Conservation (phyloP, 1,284 basidiomycete genomes). For the Ustilago vetiveriae region DNA sequence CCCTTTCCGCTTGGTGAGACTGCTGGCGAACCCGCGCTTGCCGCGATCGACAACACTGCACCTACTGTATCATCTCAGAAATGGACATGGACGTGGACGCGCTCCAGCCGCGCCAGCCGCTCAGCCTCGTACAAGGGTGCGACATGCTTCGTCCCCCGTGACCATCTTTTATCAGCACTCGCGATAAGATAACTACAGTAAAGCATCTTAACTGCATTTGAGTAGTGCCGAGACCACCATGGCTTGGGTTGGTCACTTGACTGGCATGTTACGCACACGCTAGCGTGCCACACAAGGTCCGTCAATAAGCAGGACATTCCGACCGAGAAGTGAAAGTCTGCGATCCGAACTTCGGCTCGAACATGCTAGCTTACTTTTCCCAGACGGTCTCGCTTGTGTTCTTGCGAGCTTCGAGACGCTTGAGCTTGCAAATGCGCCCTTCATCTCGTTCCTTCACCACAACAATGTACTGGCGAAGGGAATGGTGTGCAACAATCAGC, state of each 20-base stretch:
- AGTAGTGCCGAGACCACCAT: background rate
- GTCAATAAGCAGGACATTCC: too few relatives aligned
- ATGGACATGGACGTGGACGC: background rate
- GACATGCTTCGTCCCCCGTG: background rate
- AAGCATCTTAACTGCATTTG: too few relatives aligned
- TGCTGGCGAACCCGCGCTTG: background rate
- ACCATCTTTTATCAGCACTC: background rate
- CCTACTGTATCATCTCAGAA: background rate
- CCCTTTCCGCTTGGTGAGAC: too few relatives aligned
- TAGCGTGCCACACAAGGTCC: too few relatives aligned
- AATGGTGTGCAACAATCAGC: too few relatives aligned
- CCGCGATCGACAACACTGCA: background rate
- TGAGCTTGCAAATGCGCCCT: too few relatives aligned
- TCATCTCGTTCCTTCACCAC: too few relatives aligned
- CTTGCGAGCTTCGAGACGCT: background rate
- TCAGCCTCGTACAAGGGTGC: background rate
- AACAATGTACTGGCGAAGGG: too few relatives aligned
- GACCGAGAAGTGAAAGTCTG: too few relatives aligned
- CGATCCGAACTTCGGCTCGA: conserved; percentile 3
- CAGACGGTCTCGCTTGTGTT: background rate
- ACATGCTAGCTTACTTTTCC: background rate
- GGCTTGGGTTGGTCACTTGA: background rate
- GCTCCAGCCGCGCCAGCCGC: conserved; percentile 8
- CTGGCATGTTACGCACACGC: too few relatives aligned
- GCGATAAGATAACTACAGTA: background rate